Evolutionary conservation across 2,329 filamentous ascomycete genomes (phyloP), one percentile per base, ranked within the genome.

Genomic region (Pleoardoris graminearum): DNA sequence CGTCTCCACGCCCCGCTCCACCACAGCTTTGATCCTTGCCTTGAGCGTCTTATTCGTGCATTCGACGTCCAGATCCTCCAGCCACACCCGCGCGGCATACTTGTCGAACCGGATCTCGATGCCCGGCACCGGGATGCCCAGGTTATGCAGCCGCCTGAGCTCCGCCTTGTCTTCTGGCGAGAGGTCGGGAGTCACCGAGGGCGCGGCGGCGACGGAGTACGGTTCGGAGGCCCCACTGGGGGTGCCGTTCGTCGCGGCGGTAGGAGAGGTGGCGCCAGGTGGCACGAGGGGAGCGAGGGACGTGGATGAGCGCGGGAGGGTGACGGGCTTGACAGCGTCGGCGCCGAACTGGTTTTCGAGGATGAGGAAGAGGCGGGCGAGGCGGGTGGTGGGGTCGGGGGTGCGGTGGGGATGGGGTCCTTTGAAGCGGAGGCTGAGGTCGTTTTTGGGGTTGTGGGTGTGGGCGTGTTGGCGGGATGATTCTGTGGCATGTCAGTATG

Each of bases 331-430:
- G 51, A 97, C 86, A 54, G 90, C 87, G 58, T 94, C 87, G 27
- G 85, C 80, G 56, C 94, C 94, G 69, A 99, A 99, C 72, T 99
- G 94, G 2, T 92, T 90, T 78, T 99, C 94, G 12, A 99, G 86
- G 78, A 99, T 96, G 85, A 96, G 90, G 76, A 95, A 88, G 17
- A 99, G 85, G 29, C 93, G 87, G 57, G 88, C 84, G 35, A 97
- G 85, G 35, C 90, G 88, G 62, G 96, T 90, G 38, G 87, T 80
- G 0, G 91, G 81, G 8, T 82, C 82, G 36, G 91, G 75, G 38
- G 88, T 82, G 11, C 87, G 83, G 72, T 96, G 91, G 0, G 87
- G 88, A 68, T 96, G 94, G 41, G 68, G 60, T 2, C 48, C 35
- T 25, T 82, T 75, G 55, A 64, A 62, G 50, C 62, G 64, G 53